Evolutionary conservation across 768 basidiomycete species (phyloP).

Genomic region (Kwoniella pini): DNA sequence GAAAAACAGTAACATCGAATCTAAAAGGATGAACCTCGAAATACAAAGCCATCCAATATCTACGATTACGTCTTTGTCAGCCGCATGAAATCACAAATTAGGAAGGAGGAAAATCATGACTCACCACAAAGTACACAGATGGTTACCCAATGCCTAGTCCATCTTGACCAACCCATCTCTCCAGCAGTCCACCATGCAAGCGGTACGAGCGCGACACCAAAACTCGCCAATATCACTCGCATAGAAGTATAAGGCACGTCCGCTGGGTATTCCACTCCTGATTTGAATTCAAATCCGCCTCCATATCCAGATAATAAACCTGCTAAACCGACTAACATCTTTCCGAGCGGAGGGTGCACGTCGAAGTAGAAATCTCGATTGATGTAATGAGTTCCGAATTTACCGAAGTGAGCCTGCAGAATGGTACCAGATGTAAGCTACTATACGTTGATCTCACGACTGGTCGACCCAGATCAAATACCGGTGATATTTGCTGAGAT

Average conservation of each 20-base stretch:
- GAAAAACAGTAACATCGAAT: slow-evolving; percentile 99
- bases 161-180: slow-evolving; percentile 85
- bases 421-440: background rate
- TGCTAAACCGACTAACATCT: slow-evolving; percentile 96
- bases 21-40: slow-evolving; percentile 93
- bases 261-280: slow-evolving; percentile 78
- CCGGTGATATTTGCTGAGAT: background rate
- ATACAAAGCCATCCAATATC: slow-evolving; percentile 97
- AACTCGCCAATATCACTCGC: slow-evolving; percentile 90
- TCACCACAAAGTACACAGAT: slow-evolving; percentile 89
- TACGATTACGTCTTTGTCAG: slow-evolving; percentile 47
- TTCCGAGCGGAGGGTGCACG: slow-evolving; percentile 96
- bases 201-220: slow-evolving; percentile 93
- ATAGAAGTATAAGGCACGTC: slow-evolving; percentile 89
- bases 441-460: too few species aligned
- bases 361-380: slow-evolving; percentile 99
- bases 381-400: slow-evolving; percentile 97
- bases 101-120: slow-evolving; percentile 38
- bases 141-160: slow-evolving; percentile 87
- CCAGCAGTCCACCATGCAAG: slow-evolving; percentile 95
- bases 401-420: slow-evolving; percentile 85
- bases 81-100: background rate
- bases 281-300: slow-evolving; percentile 90
- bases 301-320: slow-evolving; percentile 89
- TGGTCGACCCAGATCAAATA: too few species aligned